Evolutionary conservation across 768 basidiomycete genomes (phyloP).

Genomic region (Leccinum uliginosum): DNA sequence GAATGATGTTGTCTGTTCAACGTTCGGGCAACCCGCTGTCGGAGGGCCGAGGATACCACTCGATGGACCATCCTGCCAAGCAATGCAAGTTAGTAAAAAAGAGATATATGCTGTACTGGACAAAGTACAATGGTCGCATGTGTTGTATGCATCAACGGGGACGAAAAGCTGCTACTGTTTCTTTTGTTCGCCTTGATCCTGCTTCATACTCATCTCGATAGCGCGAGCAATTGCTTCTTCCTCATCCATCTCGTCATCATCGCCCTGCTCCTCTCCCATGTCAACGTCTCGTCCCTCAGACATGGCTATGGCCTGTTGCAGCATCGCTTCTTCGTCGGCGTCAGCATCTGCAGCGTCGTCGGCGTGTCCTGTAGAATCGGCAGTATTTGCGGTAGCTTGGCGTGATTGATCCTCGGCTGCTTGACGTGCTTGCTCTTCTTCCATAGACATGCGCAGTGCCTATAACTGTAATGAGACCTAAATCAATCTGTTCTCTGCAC

Average conservation of each 20-base stretch:
- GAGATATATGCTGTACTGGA: not conserved
- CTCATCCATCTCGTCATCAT: constrained; percentile 72
- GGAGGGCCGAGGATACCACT: too few species aligned
- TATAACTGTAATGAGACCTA: constrained; percentile 27
- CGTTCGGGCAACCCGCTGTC: too few species aligned
- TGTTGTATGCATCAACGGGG: not conserved
- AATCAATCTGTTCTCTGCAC: not conserved
- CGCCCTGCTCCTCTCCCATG: constrained; percentile 45
- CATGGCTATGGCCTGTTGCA: constrained; percentile 74
- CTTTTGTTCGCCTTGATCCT: constrained; percentile 44
- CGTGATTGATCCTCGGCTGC: constrained; percentile 40
- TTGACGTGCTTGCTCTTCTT: constrained; percentile 85
- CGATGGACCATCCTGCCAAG: too few species aligned
- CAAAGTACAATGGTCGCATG: constrained; percentile 1
- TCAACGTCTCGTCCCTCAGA: constrained; percentile 56
- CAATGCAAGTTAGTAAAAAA: too few species aligned
- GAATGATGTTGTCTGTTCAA: too few species aligned
- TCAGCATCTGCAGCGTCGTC: constrained; percentile 44
- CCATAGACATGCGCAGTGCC: constrained; percentile 97
- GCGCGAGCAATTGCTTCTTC: constrained; percentile 89
- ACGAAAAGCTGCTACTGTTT: constrained; percentile 19
- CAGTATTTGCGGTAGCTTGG: constrained; percentile 24
- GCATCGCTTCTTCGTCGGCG: constrained; percentile 73
- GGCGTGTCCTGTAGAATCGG: constrained; percentile 20
- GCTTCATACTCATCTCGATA: constrained; percentile 91